phyloP scores from a whole-genome alignment of 2,329 filamentous ascomycete genomes.

The Didymellaceae sp. region DNA sequence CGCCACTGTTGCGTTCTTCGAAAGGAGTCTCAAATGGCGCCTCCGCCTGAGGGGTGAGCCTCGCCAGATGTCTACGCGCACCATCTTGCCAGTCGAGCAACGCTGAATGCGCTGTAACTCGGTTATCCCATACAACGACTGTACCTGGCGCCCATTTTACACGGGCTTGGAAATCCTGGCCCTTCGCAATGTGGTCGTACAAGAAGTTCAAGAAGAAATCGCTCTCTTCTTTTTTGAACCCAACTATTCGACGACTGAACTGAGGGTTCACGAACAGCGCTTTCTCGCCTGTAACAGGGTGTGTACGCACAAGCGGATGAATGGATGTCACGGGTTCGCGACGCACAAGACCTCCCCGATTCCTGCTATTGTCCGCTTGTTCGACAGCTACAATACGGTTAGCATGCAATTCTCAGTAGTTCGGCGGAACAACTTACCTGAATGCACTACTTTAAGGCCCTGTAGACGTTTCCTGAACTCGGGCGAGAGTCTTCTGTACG shows the following conservation, averaged over 20 bases:
- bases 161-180: slow-evolving; percentile 74
- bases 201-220: slow-evolving; percentile 79
- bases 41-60: slow-evolving; percentile 85
- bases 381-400: slow-evolving; percentile 58
- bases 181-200: slow-evolving; percentile 75
- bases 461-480: slow-evolving; percentile 81
- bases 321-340: slow-evolving; percentile 76
- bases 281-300: slow-evolving; percentile 82
- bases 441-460: slow-evolving; percentile 81
- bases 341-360: slow-evolving; percentile 72
- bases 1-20: slow-evolving; percentile 35
- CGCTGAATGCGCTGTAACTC: slow-evolving; percentile 79
- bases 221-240: slow-evolving; percentile 85
- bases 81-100: slow-evolving; percentile 83
- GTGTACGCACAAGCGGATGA: slow-evolving; percentile 81
- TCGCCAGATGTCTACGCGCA: slow-evolving; percentile 77
- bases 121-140: slow-evolving; percentile 87
- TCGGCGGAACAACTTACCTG: slow-evolving; percentile 56
- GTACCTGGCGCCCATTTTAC: slow-evolving; percentile 81
- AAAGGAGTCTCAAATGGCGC: slow-evolving; percentile 70
- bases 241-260: slow-evolving; percentile 82
- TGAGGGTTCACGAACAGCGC: slow-evolving; percentile 83
- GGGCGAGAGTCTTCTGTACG: slow-evolving; percentile 81
- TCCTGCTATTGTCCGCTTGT: slow-evolving; percentile 74
- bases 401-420: background rate